A percentile compares a stretch with the other conserved stretches of the same genome.
These are phyloP conservation scores for Candida nitratophila DNA, from an alignment of 805 yeast species.

Conservation along the genomic window DNA sequence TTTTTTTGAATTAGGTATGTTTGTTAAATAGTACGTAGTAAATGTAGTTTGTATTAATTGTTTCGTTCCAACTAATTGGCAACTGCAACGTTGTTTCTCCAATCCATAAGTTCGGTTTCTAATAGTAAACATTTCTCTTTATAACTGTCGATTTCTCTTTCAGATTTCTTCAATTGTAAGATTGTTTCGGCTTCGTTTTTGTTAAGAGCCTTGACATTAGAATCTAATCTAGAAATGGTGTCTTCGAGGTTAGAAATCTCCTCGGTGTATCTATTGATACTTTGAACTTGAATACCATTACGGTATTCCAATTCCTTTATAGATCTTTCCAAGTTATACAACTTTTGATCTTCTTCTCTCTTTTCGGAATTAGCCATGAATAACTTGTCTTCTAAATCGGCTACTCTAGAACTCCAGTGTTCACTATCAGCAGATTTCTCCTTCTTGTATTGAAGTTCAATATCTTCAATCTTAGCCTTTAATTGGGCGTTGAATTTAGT, in stretches of 20 bases:
- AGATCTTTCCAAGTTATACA: constrained; percentile 43
- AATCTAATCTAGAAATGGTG: constrained; percentile 39
- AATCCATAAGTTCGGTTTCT: constrained; percentile 51
- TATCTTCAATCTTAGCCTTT: constrained; percentile 33
- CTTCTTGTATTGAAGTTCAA: constrained; percentile 43
- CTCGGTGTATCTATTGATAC: constrained; percentile 46
- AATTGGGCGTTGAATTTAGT: constrained; percentile 49
- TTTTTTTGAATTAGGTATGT: too few species aligned
- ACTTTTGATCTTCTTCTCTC: constrained; percentile 44
- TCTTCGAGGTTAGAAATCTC: constrained; percentile 52
- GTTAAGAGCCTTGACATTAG: constrained; percentile 35
- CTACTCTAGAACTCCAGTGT: constrained; percentile 54
- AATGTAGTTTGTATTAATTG: too few species aligned
- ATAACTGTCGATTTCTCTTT: constrained; percentile 49
- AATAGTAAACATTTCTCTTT: constrained; percentile 45
- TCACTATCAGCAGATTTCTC: constrained; percentile 43
- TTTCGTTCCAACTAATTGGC: too few species aligned
- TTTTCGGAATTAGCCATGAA: constrained; percentile 39
- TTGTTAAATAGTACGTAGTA: not conserved
- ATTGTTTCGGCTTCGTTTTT: constrained; percentile 37
- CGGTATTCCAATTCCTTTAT: constrained; percentile 47
- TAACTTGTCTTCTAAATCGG: constrained; percentile 44
- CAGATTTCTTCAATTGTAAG: constrained; percentile 36
- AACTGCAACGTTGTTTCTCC: constrained; percentile 34
- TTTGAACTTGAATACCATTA: constrained; percentile 42